Percentiles rank a stretch among this genome's conserved stretches.
Conservation (phyloP, 139 green algal species). For the Spirogloea muscicola region DNA sequence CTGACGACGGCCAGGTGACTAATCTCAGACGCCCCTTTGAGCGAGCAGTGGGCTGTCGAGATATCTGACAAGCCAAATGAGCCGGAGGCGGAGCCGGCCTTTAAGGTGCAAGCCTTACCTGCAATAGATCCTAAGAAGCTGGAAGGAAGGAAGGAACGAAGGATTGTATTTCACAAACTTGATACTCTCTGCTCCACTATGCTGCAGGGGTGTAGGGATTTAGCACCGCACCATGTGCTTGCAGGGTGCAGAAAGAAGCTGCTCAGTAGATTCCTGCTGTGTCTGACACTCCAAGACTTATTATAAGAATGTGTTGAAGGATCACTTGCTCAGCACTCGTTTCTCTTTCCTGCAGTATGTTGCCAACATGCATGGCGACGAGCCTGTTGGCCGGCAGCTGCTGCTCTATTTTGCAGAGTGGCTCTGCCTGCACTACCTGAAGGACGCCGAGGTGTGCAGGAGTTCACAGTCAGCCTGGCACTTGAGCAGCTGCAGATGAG, state of each 20-base stretch:
- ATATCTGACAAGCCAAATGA: slow-evolving; percentile 7
- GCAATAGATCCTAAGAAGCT: background rate
- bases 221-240: background rate
- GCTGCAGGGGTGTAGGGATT: background rate
- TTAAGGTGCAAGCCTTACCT: slow-evolving; percentile 11
- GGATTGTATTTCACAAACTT: background rate
- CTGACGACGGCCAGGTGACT: too few species aligned
- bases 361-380: slow-evolving; percentile 78
- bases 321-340: background rate
- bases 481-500: background rate
- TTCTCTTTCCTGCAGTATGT: slow-evolving; percentile 25
- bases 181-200: background rate
- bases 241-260: background rate
- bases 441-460: slow-evolving; percentile 44
- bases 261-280: background rate
- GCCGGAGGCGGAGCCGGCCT: slow-evolving; percentile 4
- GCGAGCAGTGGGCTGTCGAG: slow-evolving; percentile 22
- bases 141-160: background rate
- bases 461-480: background rate
- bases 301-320: background rate
- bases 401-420: slow-evolving; percentile 71
- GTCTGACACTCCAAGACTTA: background rate
- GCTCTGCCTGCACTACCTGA: slow-evolving; percentile 62
- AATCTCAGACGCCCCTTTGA: too few species aligned
- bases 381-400: slow-evolving; percentile 74